Conservation (phyloP, 768 basidiomycete genomes). For the Hygrocybe coccinea region DNA sequence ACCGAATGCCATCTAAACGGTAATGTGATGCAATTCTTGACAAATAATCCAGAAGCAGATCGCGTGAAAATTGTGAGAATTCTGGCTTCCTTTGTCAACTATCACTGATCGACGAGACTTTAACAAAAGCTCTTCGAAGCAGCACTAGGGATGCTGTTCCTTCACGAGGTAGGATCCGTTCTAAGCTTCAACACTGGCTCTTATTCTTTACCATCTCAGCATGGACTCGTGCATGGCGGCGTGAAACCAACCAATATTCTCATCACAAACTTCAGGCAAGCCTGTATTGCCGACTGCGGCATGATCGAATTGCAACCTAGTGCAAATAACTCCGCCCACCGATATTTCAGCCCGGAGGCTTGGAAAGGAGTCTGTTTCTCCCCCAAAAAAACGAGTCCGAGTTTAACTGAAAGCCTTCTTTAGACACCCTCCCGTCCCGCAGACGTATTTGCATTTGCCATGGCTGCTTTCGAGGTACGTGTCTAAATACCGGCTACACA, state of each 20-base stretch:
- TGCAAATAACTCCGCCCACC: conserved; percentile 15
- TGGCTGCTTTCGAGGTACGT: conserved; percentile 23
- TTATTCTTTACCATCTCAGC: conserved; percentile 6
- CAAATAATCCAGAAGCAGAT: conserved; percentile 17
- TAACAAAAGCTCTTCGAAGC: conserved; percentile 17
- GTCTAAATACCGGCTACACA: too few relatives aligned
- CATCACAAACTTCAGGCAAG: conserved; percentile 12
- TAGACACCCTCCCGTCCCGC: conserved; percentile 23
- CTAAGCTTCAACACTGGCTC: not conserved
- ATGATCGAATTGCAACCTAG: conserved; percentile 21
- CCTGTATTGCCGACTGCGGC: conserved; percentile 21
- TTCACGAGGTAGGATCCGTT: conserved; percentile 16
- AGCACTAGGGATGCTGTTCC: conserved; percentile 23
- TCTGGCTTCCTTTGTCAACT: not conserved
- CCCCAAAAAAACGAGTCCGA: not conserved
- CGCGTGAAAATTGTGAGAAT: conserved; percentile 18
- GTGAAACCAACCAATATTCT: conserved; percentile 24
- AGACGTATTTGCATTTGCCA: conserved; percentile 27
- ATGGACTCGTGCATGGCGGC: conserved; percentile 23
- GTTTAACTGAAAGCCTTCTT: not conserved
- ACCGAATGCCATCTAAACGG: conserved; percentile 16
- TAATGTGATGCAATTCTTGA: conserved; percentile 17
- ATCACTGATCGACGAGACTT: not conserved
- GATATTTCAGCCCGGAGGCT: conserved; percentile 27
- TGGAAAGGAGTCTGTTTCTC: conserved; percentile 25